Evolutionary conservation across 2,329 filamentous ascomycete species (phyloP), one percentile per base, ranked within the genome.

Genomic region (Furcasterigmium furcatum): DNA sequence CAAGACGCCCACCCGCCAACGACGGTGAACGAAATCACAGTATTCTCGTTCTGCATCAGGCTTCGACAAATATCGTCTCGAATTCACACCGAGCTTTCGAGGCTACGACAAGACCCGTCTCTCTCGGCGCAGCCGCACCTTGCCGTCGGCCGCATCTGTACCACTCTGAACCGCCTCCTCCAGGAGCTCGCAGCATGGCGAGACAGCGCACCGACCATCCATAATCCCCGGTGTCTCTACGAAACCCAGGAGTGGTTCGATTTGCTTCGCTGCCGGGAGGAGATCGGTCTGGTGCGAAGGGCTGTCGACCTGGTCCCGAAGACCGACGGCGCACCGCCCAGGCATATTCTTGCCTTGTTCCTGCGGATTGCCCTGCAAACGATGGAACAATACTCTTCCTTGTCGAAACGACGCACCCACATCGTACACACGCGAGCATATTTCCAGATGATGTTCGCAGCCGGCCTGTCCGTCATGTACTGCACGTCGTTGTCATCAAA

Each of bases 361-460:
- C 58, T 71, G 0, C 46, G 58, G 4, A 66, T 58, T 9, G 67
- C 71, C 0, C 56, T 58, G 0, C 55, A 59, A n/a, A 60, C 66
- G 0, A 71, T 74, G 5, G 48, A 62, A 3, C 48, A 63, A 0
- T 75, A 73, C 48, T 61, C 62, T 4, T 49, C 52, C 5, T 52
- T 74, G 14, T 66, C 60, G 29, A 52, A 45, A 18, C 30, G 62
- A 4, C 55, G 56, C 3, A 57, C 56, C 3, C 56, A 60, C 12
- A 68, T 73, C 29, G 72, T 67, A 0, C 70, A 66, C 44, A 73
- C 72, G 0, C 57, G 71, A n/a, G 72, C 67, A 38, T 75, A 75
- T 48, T 74, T 75, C 21, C 71, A 75, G 42, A 65, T 68, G 39
- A 64, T 74, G 3, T 74, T 74, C 39, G 70, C 70, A 0, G 69